Percentiles rank a stretch among this genome's conserved stretches.
These are phyloP conservation scores for Cryptococcus sp. DNA, from an alignment of 1,284 basidiomycete species.

Conservation along the genomic window DNA sequence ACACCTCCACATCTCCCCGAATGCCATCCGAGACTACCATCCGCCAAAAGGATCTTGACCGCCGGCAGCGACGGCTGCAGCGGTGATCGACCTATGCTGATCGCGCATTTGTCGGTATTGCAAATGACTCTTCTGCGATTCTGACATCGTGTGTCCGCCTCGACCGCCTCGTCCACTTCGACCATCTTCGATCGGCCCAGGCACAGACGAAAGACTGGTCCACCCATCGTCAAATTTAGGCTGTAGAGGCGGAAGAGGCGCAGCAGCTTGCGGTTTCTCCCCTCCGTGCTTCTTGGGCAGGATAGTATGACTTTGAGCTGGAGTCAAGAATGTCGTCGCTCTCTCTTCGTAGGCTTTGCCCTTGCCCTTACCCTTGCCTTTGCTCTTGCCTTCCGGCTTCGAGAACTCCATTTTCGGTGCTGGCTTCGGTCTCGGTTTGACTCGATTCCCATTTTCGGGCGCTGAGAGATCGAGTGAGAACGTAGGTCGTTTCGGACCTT, in stretches of 20 bases:
- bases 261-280: too few relatives aligned
- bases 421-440: not conserved
- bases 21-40: constrained; percentile 4
- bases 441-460: constrained; percentile 7
- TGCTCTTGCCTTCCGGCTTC: not conserved
- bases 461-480: constrained; percentile 5
- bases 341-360: not conserved
- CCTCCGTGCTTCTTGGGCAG: not conserved
- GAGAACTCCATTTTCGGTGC: not conserved
- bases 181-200: not conserved
- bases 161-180: not conserved
- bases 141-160: not conserved
- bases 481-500: not conserved
- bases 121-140: not conserved
- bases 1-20: too few relatives aligned
- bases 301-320: not conserved
- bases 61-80: not conserved
- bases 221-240: not conserved
- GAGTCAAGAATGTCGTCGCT: not conserved
- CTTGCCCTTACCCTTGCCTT: not conserved
- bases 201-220: not conserved
- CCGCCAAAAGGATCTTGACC: constrained; percentile 12
- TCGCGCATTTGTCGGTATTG: not conserved
- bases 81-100: not conserved
- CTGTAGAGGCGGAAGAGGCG: not conserved